Evolutionary conservation across 345 rosid species (phyloP), one percentile per base, ranked within the genome.

Genomic region (Aquilaria yunnanensis): DNA sequence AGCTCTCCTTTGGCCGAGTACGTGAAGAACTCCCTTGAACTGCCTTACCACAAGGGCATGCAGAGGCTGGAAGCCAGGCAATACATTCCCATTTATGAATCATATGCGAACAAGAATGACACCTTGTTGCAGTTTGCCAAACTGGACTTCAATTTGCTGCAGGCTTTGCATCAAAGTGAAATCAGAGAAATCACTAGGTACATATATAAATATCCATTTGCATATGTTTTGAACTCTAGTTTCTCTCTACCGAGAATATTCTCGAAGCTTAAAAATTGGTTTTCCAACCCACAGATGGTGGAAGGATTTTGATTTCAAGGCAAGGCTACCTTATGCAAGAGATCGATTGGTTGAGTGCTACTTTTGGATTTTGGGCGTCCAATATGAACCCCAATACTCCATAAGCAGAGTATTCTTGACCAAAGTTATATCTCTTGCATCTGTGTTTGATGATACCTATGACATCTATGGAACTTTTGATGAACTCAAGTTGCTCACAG

Each of bases 31-130:
- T 57, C 79, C 12, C 49, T 67, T 3, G 30, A 69, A 3, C 61
- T 48, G n/a, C 70, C 80, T 2, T 23, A 64, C 6, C 65, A 32
- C 5, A 64, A 54, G 34, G 47, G 60, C 45, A 2, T 66, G 10
- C 61, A 63, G 33, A 65, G 77, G 32, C 12, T 66, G 2, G 65
- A 68, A 32, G 75, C 77, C 3, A 47, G 72, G 46, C 48, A 0
- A 7, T 74, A 65, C 60, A 48, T 74, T 12, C 5, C 60, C 2
- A 10, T 61, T 23, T 75, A 72, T 23, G 31, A 64, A 49, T 29
- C 16, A 47, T 69, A 64, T 10, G 9, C 75, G 1, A 74, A 73
- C 56, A 23, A 73, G 11, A 75, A 74, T 51, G 73, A 73, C 64
- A 71, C 64, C 60, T 12, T 51, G 10, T 29, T 16, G 23, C 23